Conservation (phyloP, 1,139 yeast species). For the Pneumocystis murina region DNA sequence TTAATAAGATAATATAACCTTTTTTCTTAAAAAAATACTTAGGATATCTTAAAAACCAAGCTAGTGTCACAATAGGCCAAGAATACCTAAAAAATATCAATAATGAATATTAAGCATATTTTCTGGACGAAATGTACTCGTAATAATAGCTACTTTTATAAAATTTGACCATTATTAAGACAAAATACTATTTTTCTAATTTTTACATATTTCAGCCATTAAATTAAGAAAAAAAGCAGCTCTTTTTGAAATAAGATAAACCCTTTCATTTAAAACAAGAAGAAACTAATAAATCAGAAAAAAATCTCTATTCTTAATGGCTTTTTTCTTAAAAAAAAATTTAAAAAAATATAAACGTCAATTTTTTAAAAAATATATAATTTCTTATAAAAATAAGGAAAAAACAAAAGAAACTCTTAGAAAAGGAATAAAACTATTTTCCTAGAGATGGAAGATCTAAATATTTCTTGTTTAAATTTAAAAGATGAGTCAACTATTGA, state of each 20-base stretch:
- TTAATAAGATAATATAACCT: background rate
- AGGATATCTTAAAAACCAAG: constrained; percentile 74
- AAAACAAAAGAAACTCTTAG: background rate
- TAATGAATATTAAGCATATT: background rate
- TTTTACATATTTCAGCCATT: background rate
- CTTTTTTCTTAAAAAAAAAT: background rate
- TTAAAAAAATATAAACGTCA: background rate
- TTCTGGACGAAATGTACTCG: background rate
- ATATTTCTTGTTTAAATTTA: background rate
- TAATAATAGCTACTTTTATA: background rate
- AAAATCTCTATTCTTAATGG: background rate
- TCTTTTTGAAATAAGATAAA: background rate
- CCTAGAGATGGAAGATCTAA: background rate
- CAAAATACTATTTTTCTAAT: background rate
- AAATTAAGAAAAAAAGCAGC: background rate
- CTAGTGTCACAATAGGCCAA: constrained; percentile 60
- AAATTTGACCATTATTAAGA: background rate
- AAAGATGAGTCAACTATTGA: background rate
- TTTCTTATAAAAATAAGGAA: background rate
- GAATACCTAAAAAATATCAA: constrained; percentile 22
- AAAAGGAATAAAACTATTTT: no score
- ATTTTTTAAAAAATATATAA: background rate
- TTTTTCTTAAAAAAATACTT: constrained; percentile 25
- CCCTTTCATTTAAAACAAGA: background rate
- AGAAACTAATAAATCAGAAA: background rate